These are phyloP conservation scores for Xylaria bambusicola DNA, from an alignment of 495 filamentous ascomycete genomes.

Conservation along the genomic window DNA sequence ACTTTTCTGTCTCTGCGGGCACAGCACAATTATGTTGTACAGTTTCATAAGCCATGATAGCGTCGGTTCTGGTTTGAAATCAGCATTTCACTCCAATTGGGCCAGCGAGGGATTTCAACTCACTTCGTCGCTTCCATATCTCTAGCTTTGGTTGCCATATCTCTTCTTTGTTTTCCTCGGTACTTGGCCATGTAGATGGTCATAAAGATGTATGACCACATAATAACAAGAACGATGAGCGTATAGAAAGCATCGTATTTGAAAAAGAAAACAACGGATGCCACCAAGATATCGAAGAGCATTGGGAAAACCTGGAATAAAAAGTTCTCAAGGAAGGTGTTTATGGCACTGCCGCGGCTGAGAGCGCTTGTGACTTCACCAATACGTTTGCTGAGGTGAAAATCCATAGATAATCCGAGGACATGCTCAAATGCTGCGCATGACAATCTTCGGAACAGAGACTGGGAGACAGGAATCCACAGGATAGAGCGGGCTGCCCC, in stretches of 20 bases:
- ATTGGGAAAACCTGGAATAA: slow-evolving; percentile 83
- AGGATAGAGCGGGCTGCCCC: slow-evolving; percentile 68
- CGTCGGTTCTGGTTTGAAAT: slow-evolving; percentile 32
- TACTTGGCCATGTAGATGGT: slow-evolving; percentile 87
- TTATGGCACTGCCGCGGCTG: slow-evolving; percentile 82
- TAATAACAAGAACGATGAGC: slow-evolving; percentile 72
- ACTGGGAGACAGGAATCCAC: slow-evolving; percentile 84
- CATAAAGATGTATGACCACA: slow-evolving; percentile 80
- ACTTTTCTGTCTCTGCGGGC: slow-evolving; percentile 24
- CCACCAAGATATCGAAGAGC: slow-evolving; percentile 75
- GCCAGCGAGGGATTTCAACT: neutral
- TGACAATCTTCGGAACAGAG: slow-evolving; percentile 80
- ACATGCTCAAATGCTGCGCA: slow-evolving; percentile 86
- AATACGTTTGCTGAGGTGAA: slow-evolving; percentile 83
- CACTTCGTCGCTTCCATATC: slow-evolving; percentile 66
- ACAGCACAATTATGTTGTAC: slow-evolving; percentile 26
- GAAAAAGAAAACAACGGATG: slow-evolving; percentile 71
- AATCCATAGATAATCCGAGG: slow-evolving; percentile 78
- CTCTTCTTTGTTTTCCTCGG: slow-evolving; percentile 74
- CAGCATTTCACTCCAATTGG: neutral
- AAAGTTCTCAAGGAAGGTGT: slow-evolving; percentile 80
- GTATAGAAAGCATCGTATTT: slow-evolving; percentile 79
- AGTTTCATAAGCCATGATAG: slow-evolving; percentile 33
- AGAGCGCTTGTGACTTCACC: slow-evolving; percentile 82
- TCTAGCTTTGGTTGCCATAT: slow-evolving; percentile 77